Conservation (phyloP, 768 basidiomycete genomes). For the Cystofilobasidium bisporidii region DNA sequence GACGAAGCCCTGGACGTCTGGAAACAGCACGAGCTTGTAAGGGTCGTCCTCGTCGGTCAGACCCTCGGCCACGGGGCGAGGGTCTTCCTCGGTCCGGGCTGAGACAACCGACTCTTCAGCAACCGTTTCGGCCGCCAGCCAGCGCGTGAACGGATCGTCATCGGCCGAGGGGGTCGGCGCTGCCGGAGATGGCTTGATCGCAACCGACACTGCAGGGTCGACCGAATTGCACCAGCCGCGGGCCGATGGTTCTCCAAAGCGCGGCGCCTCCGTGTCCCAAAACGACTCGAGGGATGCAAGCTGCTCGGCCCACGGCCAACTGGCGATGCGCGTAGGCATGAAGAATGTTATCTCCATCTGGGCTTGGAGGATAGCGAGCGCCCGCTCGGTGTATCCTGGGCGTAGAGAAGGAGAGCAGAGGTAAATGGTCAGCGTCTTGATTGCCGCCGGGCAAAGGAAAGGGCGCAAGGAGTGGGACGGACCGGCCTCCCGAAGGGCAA, state of each 20-base stretch:
- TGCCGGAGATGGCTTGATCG: not conserved
- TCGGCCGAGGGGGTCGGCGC: not conserved
- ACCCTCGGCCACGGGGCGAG: slow-evolving; percentile 33
- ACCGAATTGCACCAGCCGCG: slow-evolving; percentile 36
- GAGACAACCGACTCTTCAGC: slow-evolving; percentile 6
- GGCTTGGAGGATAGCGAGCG: slow-evolving; percentile 40
- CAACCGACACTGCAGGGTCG: slow-evolving; percentile 14
- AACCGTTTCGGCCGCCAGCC: slow-evolving; percentile 7
- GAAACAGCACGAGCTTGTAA: slow-evolving; percentile 40
- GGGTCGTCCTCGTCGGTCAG: slow-evolving; percentile 40
- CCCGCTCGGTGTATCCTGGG: slow-evolving; percentile 41
- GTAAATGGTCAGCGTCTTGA: too few species aligned
- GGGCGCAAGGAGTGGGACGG: slow-evolving; percentile 26
- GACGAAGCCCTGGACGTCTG: slow-evolving; percentile 40
- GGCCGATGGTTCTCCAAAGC: slow-evolving; percentile 39
- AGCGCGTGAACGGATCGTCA: not conserved
- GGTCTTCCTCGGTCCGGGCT: slow-evolving; percentile 14
- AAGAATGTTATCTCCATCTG: slow-evolving; percentile 40
- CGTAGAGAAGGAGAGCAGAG: not conserved
- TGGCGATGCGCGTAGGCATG: not conserved
- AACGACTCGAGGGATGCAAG: slow-evolving; percentile 38
- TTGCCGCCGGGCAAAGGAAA: too few species aligned
- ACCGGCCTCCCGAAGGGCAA: slow-evolving; percentile 42
- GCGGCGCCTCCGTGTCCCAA: slow-evolving; percentile 41
- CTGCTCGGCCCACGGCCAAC: slow-evolving; percentile 28